Evolutionary conservation across 1,139 yeast genomes (phyloP), one percentile per base, ranked within the genome.

Genomic region (Petasospora fabianii): DNA sequence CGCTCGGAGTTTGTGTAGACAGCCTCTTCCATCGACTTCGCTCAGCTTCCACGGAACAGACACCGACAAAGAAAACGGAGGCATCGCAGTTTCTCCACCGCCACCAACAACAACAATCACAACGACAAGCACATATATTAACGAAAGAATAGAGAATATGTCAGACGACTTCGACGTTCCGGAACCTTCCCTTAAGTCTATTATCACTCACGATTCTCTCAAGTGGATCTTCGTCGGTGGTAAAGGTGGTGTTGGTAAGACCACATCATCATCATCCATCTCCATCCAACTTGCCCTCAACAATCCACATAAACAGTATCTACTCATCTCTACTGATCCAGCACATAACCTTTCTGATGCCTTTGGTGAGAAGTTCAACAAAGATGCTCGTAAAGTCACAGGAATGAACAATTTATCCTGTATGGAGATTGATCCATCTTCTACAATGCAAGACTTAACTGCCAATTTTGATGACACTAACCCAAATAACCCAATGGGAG

Each of bases 151-250:
- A n/a, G n/a, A n/a, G n/a, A n/a, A n/a, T 24, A 53, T 51, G 55
- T 47, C 55, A 4, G 55, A 51, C 38, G 56, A 51, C 24, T 43
- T 50, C 24, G 55, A 53, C 12, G 32, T 36, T 6, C 72, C 71
- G 29, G 90, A 82, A 53, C 87, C 90, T 46, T 79, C 83, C 26
- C 71, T 84, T 51, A 77, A 77, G 52, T 77, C 84, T 19, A 65
- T 84, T 38, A 68, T 84, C 37, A 58, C 69, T 24, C 87, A 83
- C 50, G 84, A 66, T 30, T 66, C 92, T 14, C 75, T 92, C 56
- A 85, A 85, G 58, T 92, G 98, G 98, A 84, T 92, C 50, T 92
- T 92, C 59, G 97, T 90, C 30, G 98, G 98, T 47, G 98, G 98
- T 55, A 92, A 92, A 70, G 98, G 98, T 61, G 98, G 98, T 65